Evolutionary conservation across 208 protist species (phyloP).

Genomic region (Angomonas deanei): DNA sequence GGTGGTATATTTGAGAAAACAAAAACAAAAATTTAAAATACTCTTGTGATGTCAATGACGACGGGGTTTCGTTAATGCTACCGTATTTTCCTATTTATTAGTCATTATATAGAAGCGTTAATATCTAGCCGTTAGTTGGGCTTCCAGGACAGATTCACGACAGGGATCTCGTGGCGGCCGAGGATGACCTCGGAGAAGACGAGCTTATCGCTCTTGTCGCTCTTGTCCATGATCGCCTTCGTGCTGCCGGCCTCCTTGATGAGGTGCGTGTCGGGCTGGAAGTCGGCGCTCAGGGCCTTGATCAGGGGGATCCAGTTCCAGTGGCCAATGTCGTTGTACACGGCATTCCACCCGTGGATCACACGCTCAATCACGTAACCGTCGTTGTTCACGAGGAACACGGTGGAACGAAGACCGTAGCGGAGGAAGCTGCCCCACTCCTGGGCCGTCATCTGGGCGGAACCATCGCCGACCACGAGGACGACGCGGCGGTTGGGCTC

Average conservation of each 20-base stretch:
- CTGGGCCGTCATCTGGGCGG: conserved; percentile 56
- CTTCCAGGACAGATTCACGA: conserved; percentile 11
- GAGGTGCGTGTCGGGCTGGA: conserved; percentile 3
- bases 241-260: conserved; percentile 3
- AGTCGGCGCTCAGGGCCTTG: conserved; percentile 6
- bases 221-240: conserved; percentile 5
- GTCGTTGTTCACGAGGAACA: conserved; percentile 22
- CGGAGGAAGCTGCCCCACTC: conserved; percentile 18
- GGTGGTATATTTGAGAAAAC: background rate
- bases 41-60: too few relatives aligned
- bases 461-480: conserved; percentile 40
- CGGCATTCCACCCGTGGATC: conserved; percentile 18
- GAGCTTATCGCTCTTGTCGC: conserved; percentile 9
- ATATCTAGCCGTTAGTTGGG: background rate
- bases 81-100: too few relatives aligned
- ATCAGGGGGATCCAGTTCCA: conserved; percentile 16
- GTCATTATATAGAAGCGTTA: background rate
- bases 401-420: conserved; percentile 8
- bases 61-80: too few relatives aligned
- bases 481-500: conserved; percentile 35
- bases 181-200: conserved; percentile 20
- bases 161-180: conserved; percentile 16
- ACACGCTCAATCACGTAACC: conserved; percentile 17
- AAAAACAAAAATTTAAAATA: too few relatives aligned
- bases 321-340: conserved; percentile 18